Evolutionary conservation across 345 rosid species (phyloP).

Genomic region (Gossypium ekmanianum): DNA sequence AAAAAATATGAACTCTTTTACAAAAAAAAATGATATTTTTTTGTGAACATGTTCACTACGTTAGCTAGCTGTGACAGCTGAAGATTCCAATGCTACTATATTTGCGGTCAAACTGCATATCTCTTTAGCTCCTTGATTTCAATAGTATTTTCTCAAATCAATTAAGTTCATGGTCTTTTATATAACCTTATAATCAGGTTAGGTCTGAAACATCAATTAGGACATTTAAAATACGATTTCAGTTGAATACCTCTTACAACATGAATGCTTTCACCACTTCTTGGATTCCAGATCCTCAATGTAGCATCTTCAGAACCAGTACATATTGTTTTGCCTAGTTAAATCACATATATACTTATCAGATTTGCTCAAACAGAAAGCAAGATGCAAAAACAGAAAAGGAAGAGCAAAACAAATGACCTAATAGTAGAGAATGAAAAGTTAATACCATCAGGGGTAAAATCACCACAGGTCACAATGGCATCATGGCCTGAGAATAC

Average conservation of each 20-base stretch:
- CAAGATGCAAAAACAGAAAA: background rate
- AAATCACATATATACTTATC: background rate
- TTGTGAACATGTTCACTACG: too few species aligned
- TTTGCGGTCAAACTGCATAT: too few species aligned
- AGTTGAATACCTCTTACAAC: slow-evolving; percentile 54
- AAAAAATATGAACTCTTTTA: background rate
- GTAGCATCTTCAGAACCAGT: slow-evolving; percentile 93
- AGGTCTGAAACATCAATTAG: background rate
- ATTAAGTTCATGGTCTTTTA: background rate
- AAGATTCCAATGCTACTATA: background rate
- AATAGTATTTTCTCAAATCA: background rate
- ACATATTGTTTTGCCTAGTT: slow-evolving; percentile 73
- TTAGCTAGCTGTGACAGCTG: background rate
- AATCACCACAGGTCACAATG: slow-evolving; percentile 83
- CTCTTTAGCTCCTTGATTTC: background rate
- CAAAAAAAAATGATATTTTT: background rate
- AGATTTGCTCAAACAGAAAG: slow-evolving; percentile 1
- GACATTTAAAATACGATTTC: slow-evolving; percentile 8
- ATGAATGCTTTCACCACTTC: slow-evolving; percentile 65
- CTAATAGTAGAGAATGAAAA: slow-evolving; percentile 5
- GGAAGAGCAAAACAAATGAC: background rate
- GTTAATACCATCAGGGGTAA: slow-evolving; percentile 80
- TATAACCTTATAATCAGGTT: background rate
- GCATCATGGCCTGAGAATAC: slow-evolving; percentile 76
- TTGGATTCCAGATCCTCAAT: slow-evolving; percentile 87